Conservation (phyloP, 495 filamentous ascomycete genomes). For the Penicillium lagena region DNA sequence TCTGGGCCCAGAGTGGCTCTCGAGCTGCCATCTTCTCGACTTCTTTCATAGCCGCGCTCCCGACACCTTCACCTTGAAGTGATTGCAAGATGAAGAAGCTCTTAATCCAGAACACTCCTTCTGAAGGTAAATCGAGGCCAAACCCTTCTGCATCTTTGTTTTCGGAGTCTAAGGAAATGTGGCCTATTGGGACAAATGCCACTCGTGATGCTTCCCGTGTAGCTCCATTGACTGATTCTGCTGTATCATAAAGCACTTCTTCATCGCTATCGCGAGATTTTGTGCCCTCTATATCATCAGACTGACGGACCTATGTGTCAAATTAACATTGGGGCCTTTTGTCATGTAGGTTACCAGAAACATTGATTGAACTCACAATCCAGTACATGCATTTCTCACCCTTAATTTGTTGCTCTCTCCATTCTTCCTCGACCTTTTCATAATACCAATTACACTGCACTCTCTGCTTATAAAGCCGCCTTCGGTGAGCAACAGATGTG, state of each 20-base stretch:
- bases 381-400: slow-evolving; percentile 22
- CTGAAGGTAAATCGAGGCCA: slow-evolving; percentile 10
- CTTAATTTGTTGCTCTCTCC: slow-evolving; percentile 9
- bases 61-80: slow-evolving; percentile 18
- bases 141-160: slow-evolving; percentile 9
- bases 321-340: no score
- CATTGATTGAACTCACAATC: slow-evolving; percentile 13
- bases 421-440: slow-evolving; percentile 13
- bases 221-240: slow-evolving; percentile 11
- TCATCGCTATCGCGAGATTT: neutral
- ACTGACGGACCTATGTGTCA: no score
- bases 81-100: slow-evolving; percentile 15
- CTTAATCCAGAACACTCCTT: slow-evolving; percentile 20
- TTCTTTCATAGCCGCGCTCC: slow-evolving; percentile 21
- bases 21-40: slow-evolving; percentile 17
- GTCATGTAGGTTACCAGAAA: neutral
- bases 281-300: no score
- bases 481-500: slow-evolving; percentile 6
- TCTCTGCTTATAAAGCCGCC: slow-evolving; percentile 11
- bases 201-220: slow-evolving; percentile 7
- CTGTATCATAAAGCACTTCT: slow-evolving; percentile 12
- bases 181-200: slow-evolving; percentile 19
- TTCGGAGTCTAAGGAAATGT: slow-evolving; percentile 21
- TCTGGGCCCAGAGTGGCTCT: slow-evolving; percentile 16
- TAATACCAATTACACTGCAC: slow-evolving; percentile 17